These are phyloP conservation scores for Aspergillus cristatus DNA, from an alignment of 495 filamentous ascomycete genomes.

Conservation along the genomic window DNA sequence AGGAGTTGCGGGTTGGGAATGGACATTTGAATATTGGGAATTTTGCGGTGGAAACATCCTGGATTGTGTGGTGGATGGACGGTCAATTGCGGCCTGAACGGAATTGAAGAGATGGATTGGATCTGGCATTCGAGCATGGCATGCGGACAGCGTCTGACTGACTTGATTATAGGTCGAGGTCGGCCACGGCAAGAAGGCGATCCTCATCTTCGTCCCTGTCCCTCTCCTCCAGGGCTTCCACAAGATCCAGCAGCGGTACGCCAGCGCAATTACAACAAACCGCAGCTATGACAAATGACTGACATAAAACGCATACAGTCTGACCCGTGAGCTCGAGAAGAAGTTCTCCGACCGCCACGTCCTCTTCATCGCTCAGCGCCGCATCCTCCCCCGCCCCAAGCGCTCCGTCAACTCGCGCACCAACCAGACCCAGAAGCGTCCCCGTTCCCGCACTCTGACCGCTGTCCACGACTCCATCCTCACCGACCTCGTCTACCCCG, in stretches of 20 bases:
- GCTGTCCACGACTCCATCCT: slow-evolving; percentile 97
- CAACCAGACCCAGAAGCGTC: slow-evolving; percentile 93
- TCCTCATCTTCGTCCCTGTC: slow-evolving; percentile 99
- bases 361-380: slow-evolving; percentile 95
- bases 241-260: slow-evolving; percentile 97
- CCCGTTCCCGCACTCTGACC: slow-evolving; percentile 91
- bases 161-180: slow-evolving; percentile 75
- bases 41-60: too few relatives aligned
- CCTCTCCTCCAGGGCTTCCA: slow-evolving; percentile 93
- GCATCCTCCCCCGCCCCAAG: slow-evolving; percentile 96
- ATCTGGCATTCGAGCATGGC: too few relatives aligned
- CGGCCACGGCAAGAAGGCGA: slow-evolving; percentile 99
- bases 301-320: slow-evolving; percentile 43
- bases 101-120: too few relatives aligned
- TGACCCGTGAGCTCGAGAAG: slow-evolving; percentile 99
- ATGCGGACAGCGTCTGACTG: too few relatives aligned
- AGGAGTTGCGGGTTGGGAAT: too few relatives aligned
- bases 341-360: slow-evolving; percentile 99
- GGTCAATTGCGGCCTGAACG: too few relatives aligned
- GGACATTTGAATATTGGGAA: background rate
- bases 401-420: slow-evolving; percentile 90
- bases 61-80: too few relatives aligned
- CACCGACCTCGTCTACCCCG: slow-evolving; percentile 92
- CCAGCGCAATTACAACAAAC: background rate
- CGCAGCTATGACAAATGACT: background rate